Conservation (phyloP, 805 yeast species). For the Saccharomycodes ludwigii region DNA sequence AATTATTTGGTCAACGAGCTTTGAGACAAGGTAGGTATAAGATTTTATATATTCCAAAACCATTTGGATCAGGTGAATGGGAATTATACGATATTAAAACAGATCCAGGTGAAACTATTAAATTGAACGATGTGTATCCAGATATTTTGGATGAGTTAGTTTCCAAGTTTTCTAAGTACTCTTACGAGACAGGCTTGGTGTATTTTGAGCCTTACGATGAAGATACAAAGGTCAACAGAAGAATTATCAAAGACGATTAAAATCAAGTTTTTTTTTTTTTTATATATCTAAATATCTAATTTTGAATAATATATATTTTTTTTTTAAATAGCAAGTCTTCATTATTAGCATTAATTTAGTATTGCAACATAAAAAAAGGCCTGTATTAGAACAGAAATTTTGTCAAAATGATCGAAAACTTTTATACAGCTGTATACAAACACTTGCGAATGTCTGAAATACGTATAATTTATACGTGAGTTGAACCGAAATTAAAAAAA, state of each 20-base stretch:
- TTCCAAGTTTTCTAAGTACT: constrained; percentile 38
- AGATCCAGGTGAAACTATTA: constrained; percentile 42
- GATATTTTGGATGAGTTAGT: constrained; percentile 30
- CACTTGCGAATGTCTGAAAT: too few species aligned
- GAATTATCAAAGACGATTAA: constrained; percentile 3
- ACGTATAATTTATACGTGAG: too few species aligned
- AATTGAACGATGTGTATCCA: constrained; percentile 27
- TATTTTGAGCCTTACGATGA: constrained; percentile 13
- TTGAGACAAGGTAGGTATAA: constrained; percentile 38
- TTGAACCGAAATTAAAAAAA: not conserved
- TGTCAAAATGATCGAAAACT: constrained; percentile 1
- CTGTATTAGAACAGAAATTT: constrained; percentile 2
- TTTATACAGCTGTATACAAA: not conserved
- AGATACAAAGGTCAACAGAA: constrained; percentile 2
- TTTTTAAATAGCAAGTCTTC: too few species aligned
- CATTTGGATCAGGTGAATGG: constrained; percentile 39
- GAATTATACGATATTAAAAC: constrained; percentile 29
- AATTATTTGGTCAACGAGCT: constrained; percentile 44
- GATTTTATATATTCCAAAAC: constrained; percentile 36
- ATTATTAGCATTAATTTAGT: too few species aligned
- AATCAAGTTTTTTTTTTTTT: too few species aligned
- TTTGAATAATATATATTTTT: too few species aligned
- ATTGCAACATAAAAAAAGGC: too few species aligned
- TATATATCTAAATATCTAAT: too few species aligned
- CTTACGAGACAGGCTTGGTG: constrained; percentile 38